phyloP scores from a whole-genome alignment of 2,329 filamentous ascomycete species.

The Penicillium olsonii region DNA sequence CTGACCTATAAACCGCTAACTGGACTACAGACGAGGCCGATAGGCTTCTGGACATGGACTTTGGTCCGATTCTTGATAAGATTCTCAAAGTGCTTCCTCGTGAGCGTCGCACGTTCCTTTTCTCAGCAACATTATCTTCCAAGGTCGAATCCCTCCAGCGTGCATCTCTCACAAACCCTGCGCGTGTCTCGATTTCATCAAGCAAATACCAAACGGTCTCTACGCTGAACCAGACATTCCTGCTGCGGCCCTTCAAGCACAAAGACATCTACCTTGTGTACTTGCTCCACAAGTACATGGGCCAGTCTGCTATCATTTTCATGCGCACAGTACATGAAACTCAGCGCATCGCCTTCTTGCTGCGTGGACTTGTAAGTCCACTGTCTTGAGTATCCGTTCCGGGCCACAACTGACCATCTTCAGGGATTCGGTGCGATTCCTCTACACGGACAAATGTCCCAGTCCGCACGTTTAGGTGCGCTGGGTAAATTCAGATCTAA shows the following conservation, averaged over 20 bases:
- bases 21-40: constrained; percentile 5
- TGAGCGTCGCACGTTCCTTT: constrained; percentile 79
- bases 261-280: constrained; percentile 91
- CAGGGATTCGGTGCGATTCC: constrained; percentile 84
- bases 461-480: constrained; percentile 81
- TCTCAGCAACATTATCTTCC: constrained; percentile 90
- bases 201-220: constrained; percentile 90
- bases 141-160: constrained; percentile 93
- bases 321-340: constrained; percentile 89
- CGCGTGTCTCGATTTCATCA: constrained; percentile 77
- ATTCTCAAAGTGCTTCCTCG: constrained; percentile 84
- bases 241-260: constrained; percentile 81
- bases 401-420: background rate
- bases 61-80: constrained; percentile 88
- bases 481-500: constrained; percentile 85
- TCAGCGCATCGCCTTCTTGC: constrained; percentile 78
- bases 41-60: constrained; percentile 85
- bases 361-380: constrained; percentile 67
- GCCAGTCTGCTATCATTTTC: constrained; percentile 88
- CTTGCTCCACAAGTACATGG: constrained; percentile 80
- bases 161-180: constrained; percentile 80
- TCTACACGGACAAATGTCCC: constrained; percentile 86
- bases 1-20: background rate
- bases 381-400: background rate
- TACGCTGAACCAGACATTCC: constrained; percentile 80